These are phyloP conservation scores for Eucalyptus brandiana DNA, from an alignment of 345 rosid species.

Conservation along the genomic window DNA sequence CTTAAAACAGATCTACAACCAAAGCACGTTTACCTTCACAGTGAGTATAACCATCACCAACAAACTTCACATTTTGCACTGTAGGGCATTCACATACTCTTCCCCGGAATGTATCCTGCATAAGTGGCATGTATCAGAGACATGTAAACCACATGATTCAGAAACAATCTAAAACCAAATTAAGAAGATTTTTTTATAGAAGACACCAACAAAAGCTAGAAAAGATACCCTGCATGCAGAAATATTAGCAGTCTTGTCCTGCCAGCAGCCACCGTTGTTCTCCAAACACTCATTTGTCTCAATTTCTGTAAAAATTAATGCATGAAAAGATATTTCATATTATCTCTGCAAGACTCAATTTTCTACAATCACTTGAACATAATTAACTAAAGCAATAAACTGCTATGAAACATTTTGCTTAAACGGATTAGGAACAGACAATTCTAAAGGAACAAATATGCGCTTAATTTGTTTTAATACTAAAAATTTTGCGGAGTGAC, in stretches of 20 bases:
- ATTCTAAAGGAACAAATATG: neutral
- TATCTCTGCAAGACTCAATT: neutral
- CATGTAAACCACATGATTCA: neutral
- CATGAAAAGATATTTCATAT: neutral
- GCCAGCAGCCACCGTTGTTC: slow-evolving; percentile 97
- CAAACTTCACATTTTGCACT: slow-evolving; percentile 72
- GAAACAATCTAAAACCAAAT: neutral
- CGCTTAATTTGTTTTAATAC: neutral
- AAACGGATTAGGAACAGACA: neutral
- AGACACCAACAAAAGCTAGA: neutral
- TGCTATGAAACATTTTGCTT: neutral
- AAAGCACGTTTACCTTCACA: slow-evolving; percentile 58
- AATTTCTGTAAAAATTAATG: slow-evolving; percentile 25
- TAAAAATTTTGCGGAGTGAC: neutral
- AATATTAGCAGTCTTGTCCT: slow-evolving; percentile 62
- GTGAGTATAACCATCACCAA: slow-evolving; percentile 88
- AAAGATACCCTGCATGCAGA: slow-evolving; percentile 87
- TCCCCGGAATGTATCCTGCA: slow-evolving; percentile 94
- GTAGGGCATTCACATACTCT: slow-evolving; percentile 88
- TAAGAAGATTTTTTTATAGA: neutral
- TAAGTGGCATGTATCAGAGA: neutral
- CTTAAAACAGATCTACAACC: neutral
- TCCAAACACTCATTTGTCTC: slow-evolving; percentile 92
- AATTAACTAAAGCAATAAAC: neutral
- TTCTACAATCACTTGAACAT: neutral